These are phyloP conservation scores for Metschnikowia proteae DNA, from an alignment of 805 yeast species.

Conservation along the genomic window DNA sequence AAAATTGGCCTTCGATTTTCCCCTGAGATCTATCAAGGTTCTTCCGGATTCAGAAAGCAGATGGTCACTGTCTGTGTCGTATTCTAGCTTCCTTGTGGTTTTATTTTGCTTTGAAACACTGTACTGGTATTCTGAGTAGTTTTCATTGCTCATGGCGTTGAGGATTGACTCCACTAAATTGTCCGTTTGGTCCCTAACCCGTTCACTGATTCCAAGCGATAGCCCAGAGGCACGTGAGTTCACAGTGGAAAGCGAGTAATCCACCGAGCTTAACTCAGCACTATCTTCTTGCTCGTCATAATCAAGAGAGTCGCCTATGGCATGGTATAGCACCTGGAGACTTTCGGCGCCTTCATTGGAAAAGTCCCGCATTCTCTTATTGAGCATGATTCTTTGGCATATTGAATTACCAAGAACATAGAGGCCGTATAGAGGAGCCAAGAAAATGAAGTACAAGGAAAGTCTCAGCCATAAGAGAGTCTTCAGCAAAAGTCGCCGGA, in stretches of 20 bases:
- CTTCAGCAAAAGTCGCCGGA: neutral
- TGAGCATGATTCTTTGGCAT: constrained; percentile 33
- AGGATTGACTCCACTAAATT: constrained; percentile 60
- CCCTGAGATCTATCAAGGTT: constrained; percentile 11
- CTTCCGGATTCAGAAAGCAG: neutral
- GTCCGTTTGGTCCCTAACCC: constrained; percentile 54
- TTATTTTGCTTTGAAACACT: constrained; percentile 9
- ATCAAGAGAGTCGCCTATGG: constrained; percentile 4
- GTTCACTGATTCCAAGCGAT: constrained; percentile 4
- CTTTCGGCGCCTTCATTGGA: constrained; percentile 25
- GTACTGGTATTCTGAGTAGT: constrained; percentile 16
- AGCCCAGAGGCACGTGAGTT: neutral
- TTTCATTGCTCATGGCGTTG: constrained; percentile 49
- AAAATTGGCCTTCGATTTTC: constrained; percentile 10
- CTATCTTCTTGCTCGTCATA: neutral
- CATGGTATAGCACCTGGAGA: constrained; percentile 28
- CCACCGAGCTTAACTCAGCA: neutral
- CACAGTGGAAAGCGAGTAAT: neutral
- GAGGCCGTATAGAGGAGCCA: constrained; percentile 62
- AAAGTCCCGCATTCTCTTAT: constrained; percentile 26
- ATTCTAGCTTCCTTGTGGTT: neutral
- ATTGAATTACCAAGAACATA: constrained; percentile 47
- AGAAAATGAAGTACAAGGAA: constrained; percentile 42
- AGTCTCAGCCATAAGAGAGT: constrained; percentile 47
- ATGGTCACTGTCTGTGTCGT: neutral